Base-by-base conservation (phyloP, 495 filamentous ascomycete genomes). In the Penicillium riverlandense region DNA sequence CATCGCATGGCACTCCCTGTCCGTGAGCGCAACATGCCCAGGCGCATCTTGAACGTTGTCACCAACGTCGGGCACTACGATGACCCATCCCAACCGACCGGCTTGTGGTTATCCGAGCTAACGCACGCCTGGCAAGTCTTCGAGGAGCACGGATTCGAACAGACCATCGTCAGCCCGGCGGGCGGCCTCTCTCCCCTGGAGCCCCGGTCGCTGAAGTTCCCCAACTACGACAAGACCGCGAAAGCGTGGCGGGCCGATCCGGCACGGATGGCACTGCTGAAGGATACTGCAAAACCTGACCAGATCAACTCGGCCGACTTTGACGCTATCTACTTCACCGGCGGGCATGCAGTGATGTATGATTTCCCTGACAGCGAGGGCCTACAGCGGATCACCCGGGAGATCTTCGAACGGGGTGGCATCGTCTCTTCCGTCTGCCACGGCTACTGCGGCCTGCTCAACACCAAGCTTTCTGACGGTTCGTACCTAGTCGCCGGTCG, bases 301-400 rank as follows among this genome's bases (percentile, higher is more conserved):
- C 36, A 41, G 29, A 47, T 47, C 22, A 47, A 40, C 30, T 41
- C 44, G 11, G 37, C 36, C 29, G 72, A 81, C 36, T 84, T 74
- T 50, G 79, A 71, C 37, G 79, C 74, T 35, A 57, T 84, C 36
- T 82, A 76, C 53, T 81, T 69, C 61, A 78, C 79, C 9, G 81
- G 81, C 52, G 81, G 81, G 11, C 76, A 84, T 61, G 81, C 11
- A 65, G 69, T 80, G 46, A 79, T 83, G 78, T 83, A 69, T 47
- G 80, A 82, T 47, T 65, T 83, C 2, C 61, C 63, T 10, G 50
- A 47, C n/a, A 64, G 72, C 47, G 35, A 49, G 2, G 54, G 55
- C 4, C 72, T 70, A 11, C 64, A 74, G 38, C 55, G 67, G 12
- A 50, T 83, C 0, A 69, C 75, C 42, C 54, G 54, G 39, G 76